These are phyloP conservation scores for Yamadazyma nakazawae DNA, from an alignment of 805 yeast species.

Conservation along the genomic window DNA sequence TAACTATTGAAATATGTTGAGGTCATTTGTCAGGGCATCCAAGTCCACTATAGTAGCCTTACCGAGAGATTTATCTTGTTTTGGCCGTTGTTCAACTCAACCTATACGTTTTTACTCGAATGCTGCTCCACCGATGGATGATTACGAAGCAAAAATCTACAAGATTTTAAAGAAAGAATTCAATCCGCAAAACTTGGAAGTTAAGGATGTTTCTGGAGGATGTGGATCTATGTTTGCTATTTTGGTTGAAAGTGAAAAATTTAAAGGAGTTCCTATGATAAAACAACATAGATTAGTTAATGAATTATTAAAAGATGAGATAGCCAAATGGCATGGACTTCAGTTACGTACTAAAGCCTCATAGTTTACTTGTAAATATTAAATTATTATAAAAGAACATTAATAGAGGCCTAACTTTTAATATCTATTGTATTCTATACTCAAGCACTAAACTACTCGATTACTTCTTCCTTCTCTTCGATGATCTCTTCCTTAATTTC, in stretches of 20 bases:
- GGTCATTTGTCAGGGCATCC: neutral
- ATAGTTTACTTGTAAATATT: slow-evolving; percentile 5
- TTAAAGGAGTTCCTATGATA: slow-evolving; percentile 78
- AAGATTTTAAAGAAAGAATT: slow-evolving; percentile 53
- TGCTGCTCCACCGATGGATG: slow-evolving; percentile 36
- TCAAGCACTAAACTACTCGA: slow-evolving; percentile 34
- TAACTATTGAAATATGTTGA: neutral
- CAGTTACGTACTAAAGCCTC: slow-evolving; percentile 67
- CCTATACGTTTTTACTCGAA: slow-evolving; percentile 4
- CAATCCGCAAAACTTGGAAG: slow-evolving; percentile 59
- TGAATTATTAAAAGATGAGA: slow-evolving; percentile 75
- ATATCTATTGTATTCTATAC: neutral
- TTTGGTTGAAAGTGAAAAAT: slow-evolving; percentile 63
- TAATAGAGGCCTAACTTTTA: neutral
- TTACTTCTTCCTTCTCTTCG: slow-evolving; percentile 69
- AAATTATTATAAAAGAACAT: neutral
- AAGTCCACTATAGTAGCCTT: neutral
- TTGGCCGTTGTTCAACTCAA: neutral
- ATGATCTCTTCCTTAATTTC: slow-evolving; percentile 74
- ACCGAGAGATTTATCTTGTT: neutral
- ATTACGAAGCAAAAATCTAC: slow-evolving; percentile 63
- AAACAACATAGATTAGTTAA: slow-evolving; percentile 93
- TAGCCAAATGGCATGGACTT: slow-evolving; percentile 90
- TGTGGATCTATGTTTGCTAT: slow-evolving; percentile 99
- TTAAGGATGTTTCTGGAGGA: slow-evolving; percentile 84